Evolutionary conservation across 2,329 filamentous ascomycete species (phyloP), one percentile per base, ranked within the genome.

Genomic region (Ramichloridium luteum): DNA sequence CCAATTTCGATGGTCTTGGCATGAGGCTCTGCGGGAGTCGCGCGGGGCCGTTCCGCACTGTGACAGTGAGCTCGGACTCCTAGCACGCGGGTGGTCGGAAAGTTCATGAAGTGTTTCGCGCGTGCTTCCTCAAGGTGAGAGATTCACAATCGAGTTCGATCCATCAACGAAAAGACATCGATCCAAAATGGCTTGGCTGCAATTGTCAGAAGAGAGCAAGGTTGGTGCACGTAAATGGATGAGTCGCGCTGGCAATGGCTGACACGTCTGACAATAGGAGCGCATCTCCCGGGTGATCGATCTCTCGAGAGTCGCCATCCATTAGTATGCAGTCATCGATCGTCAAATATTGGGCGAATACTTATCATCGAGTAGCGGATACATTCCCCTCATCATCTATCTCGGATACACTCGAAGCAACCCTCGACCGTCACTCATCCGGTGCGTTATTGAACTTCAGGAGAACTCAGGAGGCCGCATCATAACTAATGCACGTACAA

Each of bases 221-320:
- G 88, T 93, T 56, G 45, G 57, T 28, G 20, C 32, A 16, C 12
- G 13, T 6, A 13, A 9, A 13, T n/a, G n/a, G n/a, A n/a, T n/a
- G n/a, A n/a, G n/a, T 23, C 23, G 27, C 18, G 13, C 28, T 22
- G 15, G 25, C 22, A 26, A n/a, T 14, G 28, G 31, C 52, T 58
- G 26, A 61, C 43, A 20, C 13, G 13, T 8, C 20, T 23, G 20
- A 5, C 16, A 32, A 33, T 50, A 94, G 88, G 90, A 98, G 78
- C 85, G 90, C 70, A 93, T 98, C 63, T 78, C 82, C 54, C 88
- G 86, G 70, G 72, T 96, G 65, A 90, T 98, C 59, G 90, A 96
- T 62, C 67, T 94, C 58, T 90, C 85, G 41, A 77, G 86, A 53
- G 78, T 94, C 51, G 85, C 82, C 38, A 80, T 98, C 55, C 90